Conservation (phyloP, 1,139 yeast species). For the Wickerhamiella pararugosa region DNA sequence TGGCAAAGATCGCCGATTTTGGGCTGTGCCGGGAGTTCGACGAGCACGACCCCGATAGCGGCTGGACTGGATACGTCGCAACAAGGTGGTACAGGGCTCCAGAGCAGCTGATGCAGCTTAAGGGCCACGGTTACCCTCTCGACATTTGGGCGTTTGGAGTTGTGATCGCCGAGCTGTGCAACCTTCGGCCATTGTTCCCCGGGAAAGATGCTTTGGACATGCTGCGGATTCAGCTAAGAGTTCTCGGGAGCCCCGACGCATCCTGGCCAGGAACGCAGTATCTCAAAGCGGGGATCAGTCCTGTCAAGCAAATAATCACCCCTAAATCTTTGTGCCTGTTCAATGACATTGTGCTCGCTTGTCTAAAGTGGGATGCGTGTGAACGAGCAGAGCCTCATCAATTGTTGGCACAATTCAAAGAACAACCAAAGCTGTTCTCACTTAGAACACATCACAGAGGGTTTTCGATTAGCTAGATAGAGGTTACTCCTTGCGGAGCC, state of each 20-base stretch:
- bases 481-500: too few relatives aligned
- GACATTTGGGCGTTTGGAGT: conserved; percentile 95
- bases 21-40: conserved; percentile 64
- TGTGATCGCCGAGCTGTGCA: conserved; percentile 69
- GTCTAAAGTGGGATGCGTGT: too few relatives aligned
- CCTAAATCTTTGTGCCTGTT: too few relatives aligned
- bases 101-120: conserved; percentile 61
- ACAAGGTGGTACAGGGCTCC: conserved; percentile 97
- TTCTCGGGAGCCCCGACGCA: conserved; percentile 40
- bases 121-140: conserved; percentile 54
- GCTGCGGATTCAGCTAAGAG: conserved; percentile 45
- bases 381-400: too few relatives aligned
- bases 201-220: conserved; percentile 72
- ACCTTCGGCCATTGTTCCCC: conserved; percentile 67
- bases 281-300: too few relatives aligned
- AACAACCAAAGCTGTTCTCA: too few relatives aligned
- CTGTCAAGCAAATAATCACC: too few relatives aligned
- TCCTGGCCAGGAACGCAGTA: conserved; percentile 11
- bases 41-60: conserved; percentile 34
- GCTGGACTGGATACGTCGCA: conserved; percentile 63
- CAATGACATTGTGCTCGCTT: too few relatives aligned
- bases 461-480: too few relatives aligned
- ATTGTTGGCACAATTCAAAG: too few relatives aligned
- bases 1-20: conserved; percentile 78
- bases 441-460: too few relatives aligned